A percentile compares a stretch with the other conserved stretches of the same genome.
Conservation (phyloP, 345 rosid genomes). For the Limnanthes douglasii region DNA sequence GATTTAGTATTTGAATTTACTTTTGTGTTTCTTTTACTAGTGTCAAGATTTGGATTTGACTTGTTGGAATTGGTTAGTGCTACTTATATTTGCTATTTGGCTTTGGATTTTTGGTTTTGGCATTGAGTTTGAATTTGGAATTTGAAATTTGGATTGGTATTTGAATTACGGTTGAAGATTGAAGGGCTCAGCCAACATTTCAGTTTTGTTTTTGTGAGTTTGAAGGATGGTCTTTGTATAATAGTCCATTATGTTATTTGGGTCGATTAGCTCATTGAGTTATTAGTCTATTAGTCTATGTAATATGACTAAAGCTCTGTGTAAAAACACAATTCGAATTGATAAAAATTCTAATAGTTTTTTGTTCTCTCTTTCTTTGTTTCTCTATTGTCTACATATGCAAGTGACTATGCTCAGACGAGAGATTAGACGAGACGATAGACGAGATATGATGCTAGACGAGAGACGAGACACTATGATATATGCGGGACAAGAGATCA, state of each 20-base stretch:
- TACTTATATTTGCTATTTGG: no score
- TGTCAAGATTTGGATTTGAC: no score
- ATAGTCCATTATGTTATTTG: not conserved
- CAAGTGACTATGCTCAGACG: no score
- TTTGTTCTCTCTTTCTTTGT: not conserved
- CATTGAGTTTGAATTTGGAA: no score
- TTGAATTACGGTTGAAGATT: not conserved
- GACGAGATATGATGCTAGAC: no score
- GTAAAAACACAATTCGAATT: slow-evolving; percentile 2
- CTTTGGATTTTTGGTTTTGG: no score
- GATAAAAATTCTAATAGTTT: not conserved
- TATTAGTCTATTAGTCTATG: not conserved
- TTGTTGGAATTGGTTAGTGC: no score
- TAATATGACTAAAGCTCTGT: not conserved
- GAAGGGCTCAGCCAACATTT: slow-evolving; percentile 1
- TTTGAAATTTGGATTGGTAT: not conserved
- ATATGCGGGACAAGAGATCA: no score
- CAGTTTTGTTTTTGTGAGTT: slow-evolving; percentile 5
- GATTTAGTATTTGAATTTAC: no score
- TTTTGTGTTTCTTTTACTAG: no score
- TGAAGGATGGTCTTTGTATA: slow-evolving; percentile 5
- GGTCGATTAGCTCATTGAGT: not conserved
- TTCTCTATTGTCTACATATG: slow-evolving; percentile 1
- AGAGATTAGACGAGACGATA: no score
- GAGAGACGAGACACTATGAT: no score